A percentile compares a stretch with the other conserved stretches of the same genome.
Evolutionary conservation across 2,329 filamentous ascomycete species (phyloP).

Genomic region (Fusarium temperatum): DNA sequence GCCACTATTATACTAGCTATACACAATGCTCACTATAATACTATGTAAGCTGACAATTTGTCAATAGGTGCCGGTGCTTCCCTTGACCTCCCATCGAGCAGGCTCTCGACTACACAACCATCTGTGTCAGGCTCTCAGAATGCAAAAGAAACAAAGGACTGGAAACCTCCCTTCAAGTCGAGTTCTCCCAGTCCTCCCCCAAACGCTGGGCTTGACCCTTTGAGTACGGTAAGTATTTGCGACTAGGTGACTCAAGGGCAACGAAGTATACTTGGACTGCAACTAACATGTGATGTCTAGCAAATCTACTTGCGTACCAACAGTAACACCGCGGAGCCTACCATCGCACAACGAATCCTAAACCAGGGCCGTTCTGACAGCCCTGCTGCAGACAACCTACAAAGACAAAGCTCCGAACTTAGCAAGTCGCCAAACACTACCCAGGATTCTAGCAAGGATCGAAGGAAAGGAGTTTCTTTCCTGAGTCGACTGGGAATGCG

Average conservation of each 20-base stretch:
- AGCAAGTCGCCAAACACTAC: slow-evolving; percentile 48
- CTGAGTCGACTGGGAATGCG: slow-evolving; percentile 82
- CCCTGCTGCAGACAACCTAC: slow-evolving; percentile 53
- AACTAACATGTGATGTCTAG: slow-evolving; percentile 34
- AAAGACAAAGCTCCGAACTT: slow-evolving; percentile 54
- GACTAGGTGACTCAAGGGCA: background rate
- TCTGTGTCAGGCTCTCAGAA: slow-evolving; percentile 68
- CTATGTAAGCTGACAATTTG: slow-evolving; percentile 41
- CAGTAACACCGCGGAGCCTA: slow-evolving; percentile 48
- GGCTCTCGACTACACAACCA: slow-evolving; percentile 41
- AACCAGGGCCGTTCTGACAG: slow-evolving; percentile 62
- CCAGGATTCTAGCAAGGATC: slow-evolving; percentile 65
- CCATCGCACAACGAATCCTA: slow-evolving; percentile 65
- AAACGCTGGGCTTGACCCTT: slow-evolving; percentile 48
- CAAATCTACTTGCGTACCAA: slow-evolving; percentile 54
- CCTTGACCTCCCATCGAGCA: slow-evolving; percentile 38
- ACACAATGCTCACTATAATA: background rate
- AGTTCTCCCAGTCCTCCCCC: slow-evolving; percentile 38
- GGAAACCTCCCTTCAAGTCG: slow-evolving; percentile 42
- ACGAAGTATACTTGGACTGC: background rate
- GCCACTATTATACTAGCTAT: slow-evolving; percentile 2
- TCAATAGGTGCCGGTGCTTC: slow-evolving; percentile 36
- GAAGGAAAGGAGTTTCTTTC: slow-evolving; percentile 88
- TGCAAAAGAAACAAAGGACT: slow-evolving; percentile 48
- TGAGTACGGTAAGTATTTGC: slow-evolving; percentile 48